These are phyloP conservation scores for Fagus crenata DNA, from an alignment of 306 rosid genomes.

Conservation along the genomic window DNA sequence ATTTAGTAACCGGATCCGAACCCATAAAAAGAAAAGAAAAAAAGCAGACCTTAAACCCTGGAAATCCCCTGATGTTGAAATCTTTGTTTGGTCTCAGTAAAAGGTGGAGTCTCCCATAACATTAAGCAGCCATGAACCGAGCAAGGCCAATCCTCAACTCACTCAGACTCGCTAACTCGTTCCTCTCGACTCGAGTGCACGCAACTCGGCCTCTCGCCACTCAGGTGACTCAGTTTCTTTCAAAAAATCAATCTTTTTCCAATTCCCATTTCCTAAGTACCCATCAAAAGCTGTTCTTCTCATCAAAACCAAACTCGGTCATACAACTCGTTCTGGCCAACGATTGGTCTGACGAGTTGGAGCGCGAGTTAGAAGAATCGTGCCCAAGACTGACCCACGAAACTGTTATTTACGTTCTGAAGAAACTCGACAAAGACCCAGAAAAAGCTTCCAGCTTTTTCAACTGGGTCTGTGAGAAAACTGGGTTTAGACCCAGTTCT, in stretches of 20 bases:
- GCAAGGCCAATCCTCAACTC: constrained; percentile 42
- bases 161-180: constrained; percentile 49
- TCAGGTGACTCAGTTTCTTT: constrained; percentile 55
- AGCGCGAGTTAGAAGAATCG: constrained; percentile 47
- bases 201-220: constrained; percentile 35
- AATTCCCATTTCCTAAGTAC: constrained; percentile 22
- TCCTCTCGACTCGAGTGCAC: constrained; percentile 34
- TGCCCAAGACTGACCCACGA: constrained; percentile 56
- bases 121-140: constrained; percentile 53
- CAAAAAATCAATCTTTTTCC: constrained; percentile 18
- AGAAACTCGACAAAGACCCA: constrained; percentile 60
- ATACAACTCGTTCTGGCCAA: constrained; percentile 51
- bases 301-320: constrained; percentile 64
- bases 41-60: constrained; percentile 33
- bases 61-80: neutral
- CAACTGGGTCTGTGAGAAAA: constrained; percentile 61
- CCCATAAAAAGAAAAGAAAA: neutral
- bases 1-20: neutral
- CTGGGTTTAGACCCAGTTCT: constrained; percentile 60
- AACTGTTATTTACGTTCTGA: constrained; percentile 61
- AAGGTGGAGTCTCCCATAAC: neutral
- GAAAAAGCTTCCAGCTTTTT: constrained; percentile 64
- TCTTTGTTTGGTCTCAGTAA: neutral
- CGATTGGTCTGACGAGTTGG: constrained; percentile 70
- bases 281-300: constrained; percentile 45